Percentiles rank a stretch among this genome's conserved stretches.
Evolutionary conservation across 2,329 filamentous ascomycete genomes (phyloP).

Genomic region (Sclerotinia subarctica): DNA sequence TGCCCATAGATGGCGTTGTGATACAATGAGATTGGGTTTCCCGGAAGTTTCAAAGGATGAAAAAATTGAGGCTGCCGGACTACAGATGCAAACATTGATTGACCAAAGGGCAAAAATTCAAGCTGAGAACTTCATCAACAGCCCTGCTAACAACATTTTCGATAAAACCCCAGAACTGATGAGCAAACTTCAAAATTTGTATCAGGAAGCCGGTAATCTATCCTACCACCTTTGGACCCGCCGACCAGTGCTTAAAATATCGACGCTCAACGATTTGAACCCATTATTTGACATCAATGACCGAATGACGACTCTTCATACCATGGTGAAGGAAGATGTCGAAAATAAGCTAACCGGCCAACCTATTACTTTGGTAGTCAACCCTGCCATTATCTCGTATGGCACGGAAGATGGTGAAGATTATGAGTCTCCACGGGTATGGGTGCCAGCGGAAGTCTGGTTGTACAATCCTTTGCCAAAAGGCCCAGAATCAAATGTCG

Average conservation of each 20-base stretch:
- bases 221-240: slow-evolving; percentile 26
- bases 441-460: slow-evolving; percentile 26
- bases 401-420: slow-evolving; percentile 25
- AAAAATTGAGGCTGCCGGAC: slow-evolving; percentile 2
- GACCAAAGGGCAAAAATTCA: neutral
- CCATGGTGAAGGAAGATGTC: slow-evolving; percentile 22
- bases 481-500: neutral
- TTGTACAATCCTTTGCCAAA: neutral
- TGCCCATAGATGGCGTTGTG: slow-evolving; percentile 28
- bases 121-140: slow-evolving; percentile 12
- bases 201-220: slow-evolving; percentile 15
- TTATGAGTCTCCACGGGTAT: slow-evolving; percentile 25
- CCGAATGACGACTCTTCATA: slow-evolving; percentile 16
- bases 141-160: slow-evolving; percentile 20
- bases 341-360: slow-evolving; percentile 23
- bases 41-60: slow-evolving; percentile 7
- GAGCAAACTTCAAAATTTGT: slow-evolving; percentile 18
- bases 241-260: slow-evolving; percentile 17
- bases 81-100: neutral
- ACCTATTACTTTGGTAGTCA: slow-evolving; percentile 23
- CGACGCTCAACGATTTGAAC: slow-evolving; percentile 18
- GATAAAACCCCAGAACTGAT: neutral
- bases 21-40: slow-evolving; percentile 20
- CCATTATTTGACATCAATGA: slow-evolving; percentile 15
- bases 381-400: slow-evolving; percentile 22